These are phyloP conservation scores for Clonostachys sp. DNA, from an alignment of 2,329 filamentous ascomycete genomes.

Conservation along the genomic window DNA sequence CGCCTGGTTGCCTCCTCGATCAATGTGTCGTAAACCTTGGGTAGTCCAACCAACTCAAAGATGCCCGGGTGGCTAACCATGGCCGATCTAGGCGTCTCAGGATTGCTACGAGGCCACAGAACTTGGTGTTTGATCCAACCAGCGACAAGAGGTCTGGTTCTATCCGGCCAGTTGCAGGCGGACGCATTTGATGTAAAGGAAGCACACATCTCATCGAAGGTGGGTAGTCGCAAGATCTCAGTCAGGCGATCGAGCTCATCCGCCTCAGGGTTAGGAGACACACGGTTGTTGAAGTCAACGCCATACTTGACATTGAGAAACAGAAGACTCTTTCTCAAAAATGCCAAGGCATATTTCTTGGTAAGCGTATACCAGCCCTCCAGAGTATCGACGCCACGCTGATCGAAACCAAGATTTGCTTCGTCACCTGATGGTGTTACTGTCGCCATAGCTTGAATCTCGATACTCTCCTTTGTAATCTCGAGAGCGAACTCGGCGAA, in stretches of 20 bases:
- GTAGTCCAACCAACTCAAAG: slow-evolving; percentile 88
- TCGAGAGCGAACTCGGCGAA: slow-evolving; percentile 48
- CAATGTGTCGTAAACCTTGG: slow-evolving; percentile 85
- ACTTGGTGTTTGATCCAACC: slow-evolving; percentile 73
- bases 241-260: slow-evolving; percentile 81
- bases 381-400: slow-evolving; percentile 48
- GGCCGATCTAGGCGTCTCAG: slow-evolving; percentile 32
- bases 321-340: slow-evolving; percentile 80
- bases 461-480: not conserved
- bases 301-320: slow-evolving; percentile 86
- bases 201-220: slow-evolving; percentile 73
- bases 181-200: slow-evolving; percentile 42
- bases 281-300: slow-evolving; percentile 74
- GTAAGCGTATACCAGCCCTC: slow-evolving; percentile 56
- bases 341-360: slow-evolving; percentile 81
- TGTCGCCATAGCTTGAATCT: not conserved
- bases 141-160: slow-evolving; percentile 32
- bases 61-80: slow-evolving; percentile 78
- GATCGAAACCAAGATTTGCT: slow-evolving; percentile 45
- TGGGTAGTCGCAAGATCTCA: slow-evolving; percentile 69
- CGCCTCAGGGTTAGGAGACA: slow-evolving; percentile 57
- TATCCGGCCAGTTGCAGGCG: slow-evolving; percentile 44
- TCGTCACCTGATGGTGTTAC: not conserved
- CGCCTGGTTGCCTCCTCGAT: slow-evolving; percentile 87
- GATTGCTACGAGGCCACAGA: slow-evolving; percentile 24